Percentiles rank a stretch among this genome's conserved stretches.
Conservation (phyloP, 106 monocot genomes). For the Phalaenopsis equestris region DNA sequence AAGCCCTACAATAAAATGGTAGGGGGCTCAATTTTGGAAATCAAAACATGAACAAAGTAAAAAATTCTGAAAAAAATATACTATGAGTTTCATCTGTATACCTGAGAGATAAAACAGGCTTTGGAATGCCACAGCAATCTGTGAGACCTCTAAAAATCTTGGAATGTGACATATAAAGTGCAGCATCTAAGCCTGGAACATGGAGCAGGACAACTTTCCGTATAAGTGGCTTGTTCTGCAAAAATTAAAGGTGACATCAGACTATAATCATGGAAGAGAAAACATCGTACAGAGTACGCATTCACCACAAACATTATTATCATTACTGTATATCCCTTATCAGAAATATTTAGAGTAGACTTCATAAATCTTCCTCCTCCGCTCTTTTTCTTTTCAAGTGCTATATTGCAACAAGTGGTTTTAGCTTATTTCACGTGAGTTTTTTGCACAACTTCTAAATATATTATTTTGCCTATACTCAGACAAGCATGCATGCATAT, state of each 20-base stretch:
- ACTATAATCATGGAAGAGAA: neutral
- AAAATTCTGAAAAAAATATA: neutral
- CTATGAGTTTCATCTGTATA: constrained; percentile 8
- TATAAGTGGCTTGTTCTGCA: constrained; percentile 88
- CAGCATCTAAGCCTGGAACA: constrained; percentile 93
- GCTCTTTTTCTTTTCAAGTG: neutral
- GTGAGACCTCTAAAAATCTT: constrained; percentile 42
- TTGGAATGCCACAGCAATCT: constrained; percentile 66
- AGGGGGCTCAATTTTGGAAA: neutral
- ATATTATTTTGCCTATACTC: neutral
- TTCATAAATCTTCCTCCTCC: neutral
- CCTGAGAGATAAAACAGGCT: constrained; percentile 84
- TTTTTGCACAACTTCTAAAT: neutral
- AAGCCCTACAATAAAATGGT: neutral
- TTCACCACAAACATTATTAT: neutral
- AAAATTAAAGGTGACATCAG: constrained; percentile 12
- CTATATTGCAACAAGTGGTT: neutral
- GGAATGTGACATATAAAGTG: constrained; percentile 75
- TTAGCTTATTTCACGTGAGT: neutral
- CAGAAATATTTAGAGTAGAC: neutral
- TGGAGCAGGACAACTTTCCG: constrained; percentile 79
- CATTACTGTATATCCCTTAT: neutral
- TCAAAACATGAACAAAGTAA: neutral
- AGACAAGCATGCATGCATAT: neutral
- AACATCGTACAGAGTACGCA: neutral